A percentile compares a stretch with the other conserved stretches of the same genome.
phyloP scores from a whole-genome alignment of 768 basidiomycete species.

The Russula dissimulans region DNA sequence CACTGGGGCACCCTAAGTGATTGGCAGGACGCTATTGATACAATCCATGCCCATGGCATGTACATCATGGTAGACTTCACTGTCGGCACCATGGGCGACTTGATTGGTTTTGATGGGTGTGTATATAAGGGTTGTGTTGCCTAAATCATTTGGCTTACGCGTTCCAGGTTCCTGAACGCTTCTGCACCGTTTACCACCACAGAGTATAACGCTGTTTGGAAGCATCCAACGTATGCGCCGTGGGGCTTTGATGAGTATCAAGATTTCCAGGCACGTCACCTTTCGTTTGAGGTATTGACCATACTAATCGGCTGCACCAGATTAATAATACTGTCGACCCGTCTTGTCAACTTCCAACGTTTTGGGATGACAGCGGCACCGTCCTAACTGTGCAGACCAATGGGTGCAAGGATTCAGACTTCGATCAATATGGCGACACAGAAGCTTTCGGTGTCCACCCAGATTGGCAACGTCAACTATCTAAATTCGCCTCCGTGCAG shows the following conservation, averaged over 20 bases:
- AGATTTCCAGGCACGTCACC: conserved; percentile 57
- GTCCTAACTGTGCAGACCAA: conserved; percentile 45
- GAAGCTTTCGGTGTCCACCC: conserved; percentile 96
- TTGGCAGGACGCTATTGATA: conserved; percentile 68
- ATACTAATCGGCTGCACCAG: conserved; percentile 27
- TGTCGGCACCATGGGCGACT: conserved; percentile 84
- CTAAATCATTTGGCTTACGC: conserved; percentile 2
- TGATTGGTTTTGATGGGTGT: conserved; percentile 78
- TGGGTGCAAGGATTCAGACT: conserved; percentile 77
- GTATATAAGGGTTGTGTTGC: conserved; percentile 22
- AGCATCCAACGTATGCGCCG: conserved; percentile 62
- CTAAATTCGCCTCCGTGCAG: conserved; percentile 94
- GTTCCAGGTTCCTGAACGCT: conserved; percentile 57
- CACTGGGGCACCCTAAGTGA: conserved; percentile 83
- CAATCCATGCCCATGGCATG: conserved; percentile 75
- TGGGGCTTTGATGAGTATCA: conserved; percentile 83
- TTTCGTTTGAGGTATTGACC: conserved; percentile 2
- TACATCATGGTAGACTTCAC: conserved; percentile 93
- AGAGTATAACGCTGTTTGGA: conserved; percentile 71
- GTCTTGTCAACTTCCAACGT: conserved; percentile 65
- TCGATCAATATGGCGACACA: conserved; percentile 95
- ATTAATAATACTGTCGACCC: conserved; percentile 60
- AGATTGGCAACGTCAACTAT: conserved; percentile 87
- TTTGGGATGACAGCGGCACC: conserved; percentile 73
- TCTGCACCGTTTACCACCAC: conserved; percentile 72